Conservation (phyloP, 2,329 filamentous ascomycete species). For the Pseudogymnoascus sp. region DNA sequence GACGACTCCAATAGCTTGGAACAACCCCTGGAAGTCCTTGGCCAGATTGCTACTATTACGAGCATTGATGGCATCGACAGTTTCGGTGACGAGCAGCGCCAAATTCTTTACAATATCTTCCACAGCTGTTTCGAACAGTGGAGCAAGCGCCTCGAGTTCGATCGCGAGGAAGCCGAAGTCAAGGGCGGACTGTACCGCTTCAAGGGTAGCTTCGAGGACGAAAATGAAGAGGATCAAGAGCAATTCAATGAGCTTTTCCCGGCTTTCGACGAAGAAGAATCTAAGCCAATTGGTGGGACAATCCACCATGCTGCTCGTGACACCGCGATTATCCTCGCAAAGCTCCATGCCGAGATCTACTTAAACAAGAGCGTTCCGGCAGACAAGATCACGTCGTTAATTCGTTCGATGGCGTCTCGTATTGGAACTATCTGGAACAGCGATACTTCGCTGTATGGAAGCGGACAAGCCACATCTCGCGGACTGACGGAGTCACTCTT, state of each 20-base stretch:
- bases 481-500: constrained; percentile 48
- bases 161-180: constrained; percentile 65
- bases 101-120: constrained; percentile 56
- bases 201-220: constrained; percentile 65
- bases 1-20: background rate
- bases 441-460: constrained; percentile 18
- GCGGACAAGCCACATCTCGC: constrained; percentile 11
- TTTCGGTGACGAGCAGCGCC: constrained; percentile 36
- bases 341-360: constrained; percentile 44
- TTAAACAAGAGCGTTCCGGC: constrained; percentile 15
- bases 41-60: constrained; percentile 36
- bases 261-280: constrained; percentile 48
- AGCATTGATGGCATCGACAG: constrained; percentile 40
- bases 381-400: constrained; percentile 22
- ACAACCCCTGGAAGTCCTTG: constrained; percentile 40
- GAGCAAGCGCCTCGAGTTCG: constrained; percentile 65
- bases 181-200: constrained; percentile 77
- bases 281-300: constrained; percentile 17
- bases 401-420: constrained; percentile 21
- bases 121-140: constrained; percentile 70
- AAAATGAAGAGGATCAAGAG: constrained; percentile 63
- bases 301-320: constrained; percentile 18
- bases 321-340: constrained; percentile 47
- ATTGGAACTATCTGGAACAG: constrained; percentile 19
- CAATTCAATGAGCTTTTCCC: constrained; percentile 80